Conservation (phyloP, 176 grass and related monocot genomes). For the Rhynchospora tenuis region DNA sequence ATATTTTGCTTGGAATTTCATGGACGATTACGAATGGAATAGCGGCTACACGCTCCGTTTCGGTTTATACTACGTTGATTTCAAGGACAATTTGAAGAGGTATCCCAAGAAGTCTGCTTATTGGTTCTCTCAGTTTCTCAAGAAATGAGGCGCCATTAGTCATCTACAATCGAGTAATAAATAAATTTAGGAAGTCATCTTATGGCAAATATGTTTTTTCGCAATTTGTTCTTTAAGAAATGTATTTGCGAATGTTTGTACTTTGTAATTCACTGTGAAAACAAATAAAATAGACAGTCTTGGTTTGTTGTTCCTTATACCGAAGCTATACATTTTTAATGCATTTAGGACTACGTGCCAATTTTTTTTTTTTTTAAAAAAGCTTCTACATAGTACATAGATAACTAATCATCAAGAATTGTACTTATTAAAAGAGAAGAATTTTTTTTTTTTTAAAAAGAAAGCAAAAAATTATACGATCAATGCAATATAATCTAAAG, state of each 20-base stretch:
- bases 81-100: slow-evolving; percentile 38
- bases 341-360: not conserved
- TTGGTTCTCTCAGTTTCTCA: slow-evolving; percentile 49
- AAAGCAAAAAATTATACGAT: not conserved
- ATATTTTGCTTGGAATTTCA: slow-evolving; percentile 57
- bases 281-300: not conserved
- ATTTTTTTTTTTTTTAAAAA: no score
- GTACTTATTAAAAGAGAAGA: not conserved
- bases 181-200: not conserved
- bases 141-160: slow-evolving; percentile 2
- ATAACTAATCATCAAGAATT: not conserved
- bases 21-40: slow-evolving; percentile 68
- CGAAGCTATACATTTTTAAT: not conserved
- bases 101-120: slow-evolving; percentile 55
- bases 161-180: not conserved
- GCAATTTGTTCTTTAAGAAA: not conserved
- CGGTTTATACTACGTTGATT: slow-evolving; percentile 57
- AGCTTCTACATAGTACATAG: not conserved
- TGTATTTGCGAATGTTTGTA: not conserved
- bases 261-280: not conserved
- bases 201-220: not conserved
- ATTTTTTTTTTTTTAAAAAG: not conserved
- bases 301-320: not conserved
- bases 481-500: not conserved
- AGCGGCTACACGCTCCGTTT: slow-evolving; percentile 46